Percentiles rank a stretch among this genome's conserved stretches.
These are phyloP conservation scores for Allomyces arbusculus DNA, from an alignment of 192 early-diverging fungal genomes.

Conservation along the genomic window DNA sequence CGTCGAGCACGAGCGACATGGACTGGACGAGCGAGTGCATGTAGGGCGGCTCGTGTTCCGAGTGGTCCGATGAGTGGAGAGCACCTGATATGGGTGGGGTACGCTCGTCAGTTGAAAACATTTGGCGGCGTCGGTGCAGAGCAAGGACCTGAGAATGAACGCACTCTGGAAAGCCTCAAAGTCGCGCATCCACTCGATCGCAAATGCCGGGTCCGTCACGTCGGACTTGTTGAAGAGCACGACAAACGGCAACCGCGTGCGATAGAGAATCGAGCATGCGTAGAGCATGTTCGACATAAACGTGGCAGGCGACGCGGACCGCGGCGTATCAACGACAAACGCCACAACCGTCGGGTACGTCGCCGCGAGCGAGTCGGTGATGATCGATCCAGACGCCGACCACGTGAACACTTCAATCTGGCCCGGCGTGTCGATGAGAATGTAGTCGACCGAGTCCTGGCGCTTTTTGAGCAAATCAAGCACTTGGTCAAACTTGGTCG, in stretches of 20 bases:
- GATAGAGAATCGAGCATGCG: conserved; percentile 91
- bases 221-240: conserved; percentile 93
- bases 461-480: conserved; percentile 68
- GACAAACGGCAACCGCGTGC: conserved; percentile 87
- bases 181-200: conserved; percentile 89
- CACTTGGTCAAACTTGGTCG: conserved; percentile 97
- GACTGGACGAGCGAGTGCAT: conserved; percentile 84
- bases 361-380: conserved; percentile 80
- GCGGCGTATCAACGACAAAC: conserved; percentile 90
- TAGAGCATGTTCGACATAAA: conserved; percentile 99
- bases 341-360: conserved; percentile 76
- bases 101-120: too few species aligned
- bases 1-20: conserved; percentile 91
- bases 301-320: conserved; percentile 72
- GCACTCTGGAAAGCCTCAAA: conserved; percentile 81
- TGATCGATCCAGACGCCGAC: conserved; percentile 89
- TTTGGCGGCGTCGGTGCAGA: too few species aligned
- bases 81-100: too few species aligned
- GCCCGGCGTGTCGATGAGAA: conserved; percentile 84
- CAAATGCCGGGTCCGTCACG: conserved; percentile 74
- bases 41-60: conserved; percentile 62
- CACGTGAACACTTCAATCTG: conserved; percentile 99
- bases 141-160: background rate
- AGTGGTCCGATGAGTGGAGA: too few species aligned
- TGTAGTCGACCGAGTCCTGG: conserved; percentile 42